Conservation (phyloP, 2,329 filamentous ascomycete species). For the Nectriaceae sp. region DNA sequence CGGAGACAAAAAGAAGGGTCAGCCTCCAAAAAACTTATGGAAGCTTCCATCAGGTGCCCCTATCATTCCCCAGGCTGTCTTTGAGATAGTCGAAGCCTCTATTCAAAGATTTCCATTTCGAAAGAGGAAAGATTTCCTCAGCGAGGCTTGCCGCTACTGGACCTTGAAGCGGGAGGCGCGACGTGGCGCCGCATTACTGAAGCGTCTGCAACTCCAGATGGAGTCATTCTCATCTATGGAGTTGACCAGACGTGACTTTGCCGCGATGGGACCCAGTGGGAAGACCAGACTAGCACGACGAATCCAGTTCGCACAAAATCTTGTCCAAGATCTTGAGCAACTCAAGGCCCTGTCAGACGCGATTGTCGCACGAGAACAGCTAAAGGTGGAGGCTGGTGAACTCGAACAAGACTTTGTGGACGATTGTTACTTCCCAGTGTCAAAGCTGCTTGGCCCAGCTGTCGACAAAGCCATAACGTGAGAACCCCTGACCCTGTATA, state of each 20-base stretch:
- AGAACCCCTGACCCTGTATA: conserved; percentile 42
- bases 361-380: conserved; percentile 73
- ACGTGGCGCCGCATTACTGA: conserved; percentile 86
- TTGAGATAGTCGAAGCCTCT: conserved; percentile 81
- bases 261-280: conserved; percentile 87
- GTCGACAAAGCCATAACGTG: conserved; percentile 80
- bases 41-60: conserved; percentile 92
- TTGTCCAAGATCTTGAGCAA: conserved; percentile 76
- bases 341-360: conserved; percentile 70
- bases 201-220: conserved; percentile 90
- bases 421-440: conserved; percentile 87
- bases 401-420: conserved; percentile 80
- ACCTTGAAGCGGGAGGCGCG: conserved; percentile 93
- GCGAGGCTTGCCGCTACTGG: conserved; percentile 96
- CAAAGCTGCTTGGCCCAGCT: conserved; percentile 73
- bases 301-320: conserved; percentile 81
- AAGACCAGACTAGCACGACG: conserved; percentile 75
- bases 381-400: conserved; percentile 76
- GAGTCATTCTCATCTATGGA: conserved; percentile 98
- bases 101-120: conserved; percentile 77
- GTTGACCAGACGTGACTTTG: conserved; percentile 91
- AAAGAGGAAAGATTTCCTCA: conserved; percentile 88
- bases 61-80: conserved; percentile 86
- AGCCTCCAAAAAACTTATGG: conserved; percentile 59
- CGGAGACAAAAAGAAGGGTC: conserved; percentile 72